Base-by-base conservation (phyloP, 805 yeast genomes). In the Starmera pachycereana region DNA sequence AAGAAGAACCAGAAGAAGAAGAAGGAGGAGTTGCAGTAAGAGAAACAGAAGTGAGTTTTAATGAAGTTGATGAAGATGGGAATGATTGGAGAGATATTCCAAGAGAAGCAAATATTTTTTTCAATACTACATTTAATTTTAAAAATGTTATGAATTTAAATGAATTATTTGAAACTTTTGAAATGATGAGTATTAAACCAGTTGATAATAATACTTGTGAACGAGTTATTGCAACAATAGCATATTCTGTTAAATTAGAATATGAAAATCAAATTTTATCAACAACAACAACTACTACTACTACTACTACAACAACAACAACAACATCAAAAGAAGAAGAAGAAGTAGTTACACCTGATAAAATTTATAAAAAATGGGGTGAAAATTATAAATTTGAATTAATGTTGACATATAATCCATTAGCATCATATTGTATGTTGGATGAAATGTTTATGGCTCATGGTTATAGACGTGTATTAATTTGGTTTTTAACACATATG, bases 1-100 rank as follows among this genome's bases (percentile, higher is more conserved):
- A 50, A 37, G 42, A 47, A 37, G 51, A 42, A n/a, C n/a, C n/a
- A n/a, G 57, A 50, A 28, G 58, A 58, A 37, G 52, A 54, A 33
- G 55, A 47, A 7, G 56, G 54, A 5, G 37, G 33, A 6, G 47
- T 48, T 4, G 69, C 71, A 1, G 57, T 62, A 1, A 51, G 72
- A 44, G 27, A 22, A 22, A 54, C 67, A 4, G 53, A 60, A 1
- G 51, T 49, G 18, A 38, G 38, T 16, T 16, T 16, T 7, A 59
- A 73, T 32, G 76, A 73, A 37, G 71, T 74, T 53, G 85, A 78
- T 53, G 69, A 72, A 25, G 54, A 65, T 36, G 86, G 85, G 0
- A 63, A 74, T 30, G 88, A 81, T 58, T 79, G 88, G 85, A 61
- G 87, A 49, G 88, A 80, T 55, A 65, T 78, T 11, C 81, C 84